phyloP scores from a whole-genome alignment of 495 filamentous ascomycete species.

The Cudoniella acicularis region DNA sequence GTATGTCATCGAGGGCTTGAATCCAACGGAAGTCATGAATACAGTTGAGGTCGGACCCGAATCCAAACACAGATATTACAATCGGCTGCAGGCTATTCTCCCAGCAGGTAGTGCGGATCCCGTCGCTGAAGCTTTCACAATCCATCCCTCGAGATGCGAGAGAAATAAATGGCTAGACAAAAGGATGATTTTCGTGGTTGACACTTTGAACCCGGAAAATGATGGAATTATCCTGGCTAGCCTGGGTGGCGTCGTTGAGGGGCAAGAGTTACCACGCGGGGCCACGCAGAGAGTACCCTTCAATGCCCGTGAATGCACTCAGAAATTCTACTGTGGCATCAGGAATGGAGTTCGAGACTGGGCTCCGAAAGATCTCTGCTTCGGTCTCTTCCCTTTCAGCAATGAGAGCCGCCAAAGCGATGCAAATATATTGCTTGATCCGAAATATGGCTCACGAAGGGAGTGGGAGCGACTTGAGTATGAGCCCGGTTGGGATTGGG shows the following conservation, averaged over 20 bases:
- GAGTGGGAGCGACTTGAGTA: not conserved
- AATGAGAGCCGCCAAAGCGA: not conserved
- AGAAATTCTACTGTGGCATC: not conserved
- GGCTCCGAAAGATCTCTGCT: not conserved
- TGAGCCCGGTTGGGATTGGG: not conserved
- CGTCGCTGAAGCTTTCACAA: not conserved
- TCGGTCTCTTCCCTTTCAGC: not conserved
- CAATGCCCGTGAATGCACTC: not conserved
- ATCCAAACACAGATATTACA: no score
- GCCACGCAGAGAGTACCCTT: not conserved
- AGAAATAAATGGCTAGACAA: not conserved
- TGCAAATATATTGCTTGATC: not conserved
- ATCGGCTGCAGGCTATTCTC: not conserved
- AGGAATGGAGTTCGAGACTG: not conserved
- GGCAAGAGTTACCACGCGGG: not conserved
- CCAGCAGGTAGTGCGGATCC: not conserved
- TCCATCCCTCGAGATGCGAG: not conserved
- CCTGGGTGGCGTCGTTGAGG: not conserved
- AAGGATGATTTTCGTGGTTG: not conserved
- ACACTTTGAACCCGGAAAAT: not conserved
- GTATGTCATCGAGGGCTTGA: not conserved
- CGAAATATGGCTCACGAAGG: not conserved
- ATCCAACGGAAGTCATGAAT: no score
- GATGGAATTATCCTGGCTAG: not conserved
- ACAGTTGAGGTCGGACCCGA: no score